Evolutionary conservation across 305 asterid genomes (phyloP).

Genomic region (Fraxinus paxiana): DNA sequence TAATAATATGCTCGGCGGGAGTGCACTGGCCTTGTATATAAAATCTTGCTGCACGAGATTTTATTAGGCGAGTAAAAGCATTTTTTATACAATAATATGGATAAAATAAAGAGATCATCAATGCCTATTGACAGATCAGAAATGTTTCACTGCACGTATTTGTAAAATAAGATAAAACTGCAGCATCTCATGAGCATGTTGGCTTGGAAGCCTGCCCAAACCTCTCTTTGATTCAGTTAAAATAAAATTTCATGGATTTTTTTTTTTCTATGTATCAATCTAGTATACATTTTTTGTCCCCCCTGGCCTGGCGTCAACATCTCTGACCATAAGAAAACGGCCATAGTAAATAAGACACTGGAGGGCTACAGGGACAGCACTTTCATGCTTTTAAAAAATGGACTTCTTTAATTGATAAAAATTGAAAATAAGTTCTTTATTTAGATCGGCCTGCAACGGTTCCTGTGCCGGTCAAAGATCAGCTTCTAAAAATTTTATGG

Average conservation of each 20-base stretch:
- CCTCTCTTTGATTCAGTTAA: neutral
- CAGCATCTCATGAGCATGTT: neutral
- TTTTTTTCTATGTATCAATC: neutral
- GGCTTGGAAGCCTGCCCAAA: neutral
- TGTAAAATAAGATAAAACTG: neutral
- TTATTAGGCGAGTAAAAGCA: neutral
- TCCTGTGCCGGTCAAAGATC: too few species aligned
- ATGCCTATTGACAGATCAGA: neutral
- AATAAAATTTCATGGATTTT: too few species aligned
- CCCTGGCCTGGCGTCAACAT: neutral
- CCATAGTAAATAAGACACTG: neutral
- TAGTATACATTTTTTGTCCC: neutral
- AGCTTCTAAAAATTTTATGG: too few species aligned
- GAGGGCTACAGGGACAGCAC: neutral
- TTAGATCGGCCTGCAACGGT: too few species aligned
- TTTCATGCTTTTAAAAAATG: neutral
- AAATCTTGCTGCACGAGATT: neutral
- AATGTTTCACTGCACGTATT: neutral
- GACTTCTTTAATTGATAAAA: neutral
- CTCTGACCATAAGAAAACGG: neutral
- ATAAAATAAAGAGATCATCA: neutral
- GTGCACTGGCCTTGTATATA: neutral
- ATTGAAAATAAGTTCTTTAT: neutral
- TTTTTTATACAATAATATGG: neutral
- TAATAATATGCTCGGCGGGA: neutral